Conservation (phyloP, 176 grass and related monocot species). For the Oryza australiensis region DNA sequence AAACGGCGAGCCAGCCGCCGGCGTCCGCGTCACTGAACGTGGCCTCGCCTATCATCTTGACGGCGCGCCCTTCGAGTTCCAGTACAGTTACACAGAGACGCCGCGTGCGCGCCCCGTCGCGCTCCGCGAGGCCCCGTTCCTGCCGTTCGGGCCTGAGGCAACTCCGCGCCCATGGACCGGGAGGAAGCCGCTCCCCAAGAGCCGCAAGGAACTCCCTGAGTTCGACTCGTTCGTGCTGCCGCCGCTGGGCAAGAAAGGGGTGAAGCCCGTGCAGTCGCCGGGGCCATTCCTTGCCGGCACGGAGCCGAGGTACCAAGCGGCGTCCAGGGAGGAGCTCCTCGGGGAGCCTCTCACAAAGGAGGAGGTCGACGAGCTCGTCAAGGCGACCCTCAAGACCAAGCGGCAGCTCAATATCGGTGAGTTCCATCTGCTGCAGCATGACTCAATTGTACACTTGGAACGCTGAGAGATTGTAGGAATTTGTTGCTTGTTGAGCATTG, state of each 20-base stretch:
- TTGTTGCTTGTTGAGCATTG: neutral
- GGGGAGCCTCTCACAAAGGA: conserved; percentile 76
- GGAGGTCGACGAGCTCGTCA: conserved; percentile 64
- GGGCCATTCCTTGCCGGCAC: conserved; percentile 76
- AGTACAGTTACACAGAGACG: conserved; percentile 94
- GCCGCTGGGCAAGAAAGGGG: conserved; percentile 74
- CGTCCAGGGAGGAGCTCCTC: conserved; percentile 72
- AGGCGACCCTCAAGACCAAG: conserved; percentile 57
- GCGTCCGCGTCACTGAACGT: conserved; percentile 59
- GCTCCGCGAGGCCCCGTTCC: conserved; percentile 67
- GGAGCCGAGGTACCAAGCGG: conserved; percentile 65
- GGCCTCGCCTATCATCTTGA: conserved; percentile 69
- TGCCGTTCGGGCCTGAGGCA: conserved; percentile 76
- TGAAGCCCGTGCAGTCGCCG: conserved; percentile 78
- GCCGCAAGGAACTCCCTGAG: conserved; percentile 83
- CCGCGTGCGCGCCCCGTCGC: conserved; percentile 70
- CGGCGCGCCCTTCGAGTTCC: conserved; percentile 88
- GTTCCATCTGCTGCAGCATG: conserved; percentile 4
- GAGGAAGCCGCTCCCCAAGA: conserved; percentile 68
- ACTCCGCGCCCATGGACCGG: conserved; percentile 88
- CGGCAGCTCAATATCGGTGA: conserved; percentile 87
- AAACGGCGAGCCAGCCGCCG: conserved; percentile 43
- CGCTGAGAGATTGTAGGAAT: neutral
- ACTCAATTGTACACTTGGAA: neutral
- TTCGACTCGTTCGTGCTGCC: conserved; percentile 90